Base-by-base conservation (phyloP, 441 rosid species). In the Populus hybrid region DNA sequence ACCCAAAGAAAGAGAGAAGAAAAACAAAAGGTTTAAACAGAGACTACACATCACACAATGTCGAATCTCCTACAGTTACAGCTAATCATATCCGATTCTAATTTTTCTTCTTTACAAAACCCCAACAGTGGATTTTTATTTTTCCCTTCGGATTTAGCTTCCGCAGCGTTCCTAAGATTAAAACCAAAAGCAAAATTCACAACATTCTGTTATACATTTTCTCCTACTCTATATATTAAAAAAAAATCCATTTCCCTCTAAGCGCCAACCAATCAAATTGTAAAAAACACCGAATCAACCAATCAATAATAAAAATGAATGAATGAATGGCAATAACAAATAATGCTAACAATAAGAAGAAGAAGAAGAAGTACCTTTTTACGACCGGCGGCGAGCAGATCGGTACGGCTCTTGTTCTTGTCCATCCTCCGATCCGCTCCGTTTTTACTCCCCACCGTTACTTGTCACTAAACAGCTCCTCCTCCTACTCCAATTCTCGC, bases 301-400 rank as follows among this genome's bases (percentile, higher is more conserved):
- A 16, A 50, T 50, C 7, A 50, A 50, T 50, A 4, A 53, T 53
- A 53, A 53, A 53, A 53, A 53, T 16, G 6, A 53, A 1, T 5
- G n/a, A 53, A 53, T 5, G 61, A 53, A 53, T 14, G 56, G 56
- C 18, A 45, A 45, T 50, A 6, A 16, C 21, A 53, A 53, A 14
- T 45, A 45, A 45, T 18, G 9, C 14, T 29, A 63, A 63, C 64
- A 78, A 79, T 12, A 69, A 70, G 3, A 63, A 66, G 7, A 59
- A 40, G 9, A 18, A 42, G 64, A 82, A n/a, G 26, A 6, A 75
- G 35, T 74, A 94, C 99, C 99, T 88, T 94, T 82, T 94, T 92
- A 20, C 99, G 98, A 36, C 99, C 99, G 5, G 99, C 99, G 4
- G 94, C 94, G 29, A 94, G 99, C 81, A 94, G 87, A 87, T 97